phyloP scores from a whole-genome alignment of 1,284 basidiomycete genomes.

The Pterulicium gracile region DNA sequence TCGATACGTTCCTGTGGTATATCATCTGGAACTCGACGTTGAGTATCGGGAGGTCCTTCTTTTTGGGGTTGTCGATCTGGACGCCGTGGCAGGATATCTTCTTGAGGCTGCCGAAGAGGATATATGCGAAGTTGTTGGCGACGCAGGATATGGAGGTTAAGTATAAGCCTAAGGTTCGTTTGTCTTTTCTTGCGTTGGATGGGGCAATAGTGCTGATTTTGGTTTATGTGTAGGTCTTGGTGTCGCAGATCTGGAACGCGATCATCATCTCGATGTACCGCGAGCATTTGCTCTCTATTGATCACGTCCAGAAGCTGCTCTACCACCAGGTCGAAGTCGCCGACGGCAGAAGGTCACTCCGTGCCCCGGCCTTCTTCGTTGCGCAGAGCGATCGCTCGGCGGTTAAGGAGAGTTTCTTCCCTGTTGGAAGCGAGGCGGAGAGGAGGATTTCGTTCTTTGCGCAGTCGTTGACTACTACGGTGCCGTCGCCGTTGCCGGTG shows the following conservation, averaged over 20 bases:
- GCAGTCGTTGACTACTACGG: slow-evolving; percentile 82
- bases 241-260: slow-evolving; percentile 97
- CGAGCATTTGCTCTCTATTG: slow-evolving; percentile 91
- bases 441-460: slow-evolving; percentile 95
- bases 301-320: slow-evolving; percentile 88
- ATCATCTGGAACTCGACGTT: slow-evolving; percentile 96
- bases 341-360: slow-evolving; percentile 78
- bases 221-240: slow-evolving; percentile 55
- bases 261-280: slow-evolving; percentile 99
- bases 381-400: slow-evolving; percentile 72
- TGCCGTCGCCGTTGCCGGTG: slow-evolving; percentile 84
- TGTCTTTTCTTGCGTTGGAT: not conserved
- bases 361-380: slow-evolving; percentile 92
- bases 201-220: not conserved
- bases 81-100: slow-evolving; percentile 96
- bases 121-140: slow-evolving; percentile 88
- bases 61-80: slow-evolving; percentile 89
- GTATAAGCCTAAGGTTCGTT: slow-evolving; percentile 87
- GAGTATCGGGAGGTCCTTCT: slow-evolving; percentile 84
- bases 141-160: slow-evolving; percentile 91
- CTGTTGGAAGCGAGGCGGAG: slow-evolving; percentile 84
- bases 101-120: slow-evolving; percentile 85
- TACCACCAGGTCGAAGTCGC: slow-evolving; percentile 89
- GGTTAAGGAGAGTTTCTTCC: slow-evolving; percentile 88
- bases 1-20: slow-evolving; percentile 97